Conservation (phyloP, 2,329 filamentous ascomycete genomes). For the Aureobasidium vineae region DNA sequence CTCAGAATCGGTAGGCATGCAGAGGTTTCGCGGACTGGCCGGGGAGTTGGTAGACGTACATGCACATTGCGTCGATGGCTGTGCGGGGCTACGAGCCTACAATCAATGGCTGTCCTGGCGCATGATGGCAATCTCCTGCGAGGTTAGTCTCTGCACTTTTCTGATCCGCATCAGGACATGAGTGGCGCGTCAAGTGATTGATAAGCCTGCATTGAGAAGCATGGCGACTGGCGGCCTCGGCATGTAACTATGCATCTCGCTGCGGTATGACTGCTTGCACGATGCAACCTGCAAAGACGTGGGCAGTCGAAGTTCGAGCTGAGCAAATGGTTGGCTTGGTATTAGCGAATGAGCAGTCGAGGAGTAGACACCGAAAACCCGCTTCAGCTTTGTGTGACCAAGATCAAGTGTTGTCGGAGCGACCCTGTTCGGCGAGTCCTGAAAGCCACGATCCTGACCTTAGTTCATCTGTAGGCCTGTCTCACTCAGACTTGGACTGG, state of each 20-base stretch:
- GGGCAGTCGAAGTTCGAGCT: constrained; percentile 1
- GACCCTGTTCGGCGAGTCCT: no score
- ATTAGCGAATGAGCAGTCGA: background rate
- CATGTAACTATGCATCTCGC: background rate
- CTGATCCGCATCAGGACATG: background rate
- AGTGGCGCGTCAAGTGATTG: background rate
- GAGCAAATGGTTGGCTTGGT: background rate
- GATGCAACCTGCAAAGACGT: background rate
- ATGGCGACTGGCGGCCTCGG: background rate
- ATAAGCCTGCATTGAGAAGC: background rate
- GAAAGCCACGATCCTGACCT: no score
- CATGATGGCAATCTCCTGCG: background rate
- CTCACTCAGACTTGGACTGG: background rate
- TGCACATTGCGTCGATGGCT: constrained; percentile 7
- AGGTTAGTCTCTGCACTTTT: background rate
- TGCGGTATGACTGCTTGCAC: constrained; percentile 10
- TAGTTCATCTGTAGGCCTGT: background rate
- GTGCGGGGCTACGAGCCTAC: background rate
- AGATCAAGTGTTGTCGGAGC: background rate
- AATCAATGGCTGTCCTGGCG: background rate
- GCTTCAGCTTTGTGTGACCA: background rate
- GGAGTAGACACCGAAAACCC: background rate
- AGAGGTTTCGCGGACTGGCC: constrained; percentile 13
- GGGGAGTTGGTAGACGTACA: background rate
- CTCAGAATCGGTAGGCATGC: background rate